Evolutionary conservation across 78 protist genomes (phyloP).

Genomic region (slime mould (Dictyostelium discoideum)): dicty_2.7 NC_007088.5:8006501-8007000

Average conservation of each 20-base stretch:
- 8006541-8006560: conserved; percentile 1
- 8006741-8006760: conserved; percentile 14
- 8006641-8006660: not conserved
- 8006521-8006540: not conserved
- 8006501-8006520: conserved; percentile 29
- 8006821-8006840: conserved; percentile 2
- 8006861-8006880: not conserved
- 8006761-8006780: not conserved
- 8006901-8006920: conserved; percentile 15
- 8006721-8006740: conserved; percentile 30
- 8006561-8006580: not conserved
- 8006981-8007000: conserved; percentile 14
- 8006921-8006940: conserved; percentile 17
- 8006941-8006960: conserved; percentile 18
- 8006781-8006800: not conserved
- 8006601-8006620: not conserved
- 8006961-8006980: not conserved
- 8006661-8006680: not conserved
- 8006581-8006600: not conserved
- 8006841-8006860: not conserved
- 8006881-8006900: not conserved
- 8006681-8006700: conserved; percentile 17
- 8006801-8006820: not conserved
- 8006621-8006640: not conserved
- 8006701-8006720: conserved; percentile 26